Base-by-base conservation (phyloP, 108 stramenopile species). In the Epithemia pelagica region DNA sequence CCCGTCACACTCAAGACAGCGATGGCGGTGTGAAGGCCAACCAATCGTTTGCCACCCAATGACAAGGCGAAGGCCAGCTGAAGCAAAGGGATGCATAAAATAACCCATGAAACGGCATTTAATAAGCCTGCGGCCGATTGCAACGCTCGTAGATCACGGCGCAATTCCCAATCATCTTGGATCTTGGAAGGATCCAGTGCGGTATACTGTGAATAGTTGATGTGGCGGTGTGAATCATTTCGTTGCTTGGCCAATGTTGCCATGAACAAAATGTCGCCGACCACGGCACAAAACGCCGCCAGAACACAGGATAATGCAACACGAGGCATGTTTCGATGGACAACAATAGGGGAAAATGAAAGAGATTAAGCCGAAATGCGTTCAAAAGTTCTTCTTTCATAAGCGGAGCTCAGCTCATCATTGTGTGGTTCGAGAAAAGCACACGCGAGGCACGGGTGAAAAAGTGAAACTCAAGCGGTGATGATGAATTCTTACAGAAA, bases 81-180 rank as follows among this genome's bases (percentile, higher is more conserved):
- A 1, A 92, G 29, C 30, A 92, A 76, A 24, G 90, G 90, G 54
- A 79, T 76, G 0, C 74, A 63, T 51, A 92, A 72, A 52, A 77
- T 78, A 63, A 88, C 79, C 87, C 84, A 89, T 0, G 87, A 85
- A 33, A 85, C 19, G 58, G 71, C 54, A 69, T 83, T 75, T 37
- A 85, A n/a, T 58, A 77, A 52, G 25, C 69, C 64, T 0, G 70
- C 72, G 26, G 52, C 52, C 1, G 67, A 29, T 32, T 62, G 56
- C 24, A 71, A 22, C 0, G 69, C 54, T 30, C 72, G 74, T 26
- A 75, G 28, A 10, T 66, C 46, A 2, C 53, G 33, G 15, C 81
- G 76, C 59, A 59, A 73, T 32, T 77, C 54, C 88, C 88, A 92
- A 65, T 78, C 72, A 18, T 62, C 27, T 69, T 81, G 58, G 2